Evolutionary conservation across 768 basidiomycete species (phyloP).

Genomic region (Tylopilus sp.): DNA sequence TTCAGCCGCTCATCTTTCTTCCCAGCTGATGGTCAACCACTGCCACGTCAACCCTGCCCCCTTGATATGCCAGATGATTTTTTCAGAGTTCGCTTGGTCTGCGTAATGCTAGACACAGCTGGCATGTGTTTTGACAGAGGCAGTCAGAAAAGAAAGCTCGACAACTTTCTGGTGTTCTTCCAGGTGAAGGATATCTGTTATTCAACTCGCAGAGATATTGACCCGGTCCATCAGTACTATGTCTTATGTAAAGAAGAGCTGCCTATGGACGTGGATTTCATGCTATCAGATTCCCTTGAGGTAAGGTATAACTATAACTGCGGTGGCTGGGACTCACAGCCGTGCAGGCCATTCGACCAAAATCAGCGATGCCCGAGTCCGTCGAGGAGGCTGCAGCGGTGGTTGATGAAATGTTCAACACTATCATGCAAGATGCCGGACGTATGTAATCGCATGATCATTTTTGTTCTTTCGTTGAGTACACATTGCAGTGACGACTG

Average conservation of each 20-base stretch:
- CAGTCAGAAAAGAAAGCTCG: conserved; percentile 87
- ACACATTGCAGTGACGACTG: conserved; percentile 29
- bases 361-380: conserved; percentile 62
- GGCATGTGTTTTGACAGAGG: conserved; percentile 98
- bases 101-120: conserved; percentile 90
- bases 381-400: conserved; percentile 83
- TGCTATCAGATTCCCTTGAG: conserved; percentile 92
- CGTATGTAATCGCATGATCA: conserved; percentile 34
- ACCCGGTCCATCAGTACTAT: conserved; percentile 56
- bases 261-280: conserved; percentile 99
- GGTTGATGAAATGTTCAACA: conserved; percentile 86
- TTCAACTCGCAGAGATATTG: conserved; percentile 1
- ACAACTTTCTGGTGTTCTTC: conserved; percentile 90
- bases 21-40: conserved; percentile 83
- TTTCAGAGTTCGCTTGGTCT: conserved; percentile 89
- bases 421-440: conserved; percentile 57
- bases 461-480: conserved; percentile 13
- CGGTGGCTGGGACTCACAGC: background rate
- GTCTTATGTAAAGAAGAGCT: conserved; percentile 81
- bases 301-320: conserved; percentile 36
- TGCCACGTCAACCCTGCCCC: conserved; percentile 68
- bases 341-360: conserved; percentile 80
- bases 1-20: conserved; percentile 11
- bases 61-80: conserved; percentile 95
- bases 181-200: conserved; percentile 53